Percentiles rank a stretch among this genome's conserved stretches.
Conservation (phyloP, 495 filamentous ascomycete genomes). For the Pseudotulostoma volvatum region DNA sequence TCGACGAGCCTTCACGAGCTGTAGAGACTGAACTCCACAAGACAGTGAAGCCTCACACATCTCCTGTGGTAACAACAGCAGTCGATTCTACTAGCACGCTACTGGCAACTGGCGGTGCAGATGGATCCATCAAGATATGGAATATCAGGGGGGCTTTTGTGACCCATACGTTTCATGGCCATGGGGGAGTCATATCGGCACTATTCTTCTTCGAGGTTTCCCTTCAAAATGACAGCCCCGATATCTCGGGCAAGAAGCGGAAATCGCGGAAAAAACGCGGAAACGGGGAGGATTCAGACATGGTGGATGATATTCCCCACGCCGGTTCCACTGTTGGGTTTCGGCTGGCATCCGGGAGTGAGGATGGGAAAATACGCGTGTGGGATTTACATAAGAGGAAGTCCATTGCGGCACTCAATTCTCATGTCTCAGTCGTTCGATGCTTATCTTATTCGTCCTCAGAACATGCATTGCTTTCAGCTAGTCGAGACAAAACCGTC, state of each 20-base stretch:
- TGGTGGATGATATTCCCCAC: slow-evolving; percentile 23
- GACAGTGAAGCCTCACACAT: slow-evolving; percentile 76
- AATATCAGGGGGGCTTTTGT: slow-evolving; percentile 82
- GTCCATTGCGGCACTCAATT: slow-evolving; percentile 62
- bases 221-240: slow-evolving; percentile 18
- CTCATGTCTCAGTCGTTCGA: slow-evolving; percentile 84
- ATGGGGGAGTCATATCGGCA: slow-evolving; percentile 77
- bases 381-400: slow-evolving; percentile 81
- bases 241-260: slow-evolving; percentile 17
- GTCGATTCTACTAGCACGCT: slow-evolving; percentile 78
- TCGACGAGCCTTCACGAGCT: slow-evolving; percentile 30
- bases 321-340: slow-evolving; percentile 23
- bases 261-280: slow-evolving; percentile 32
- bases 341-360: slow-evolving; percentile 74
- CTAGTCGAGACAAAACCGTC: slow-evolving; percentile 84
- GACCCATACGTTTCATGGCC: slow-evolving; percentile 89
- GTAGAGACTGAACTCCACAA: slow-evolving; percentile 54
- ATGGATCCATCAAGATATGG: slow-evolving; percentile 91
- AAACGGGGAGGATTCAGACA: slow-evolving; percentile 24
- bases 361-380: slow-evolving; percentile 80
- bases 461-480: slow-evolving; percentile 65
- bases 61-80: slow-evolving; percentile 70
- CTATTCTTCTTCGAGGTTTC: slow-evolving; percentile 75
- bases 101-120: slow-evolving; percentile 77
- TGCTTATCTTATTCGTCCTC: slow-evolving; percentile 60